Conservation (phyloP, 352 stramenopile species). For the Pythium brachiatum region DNA sequence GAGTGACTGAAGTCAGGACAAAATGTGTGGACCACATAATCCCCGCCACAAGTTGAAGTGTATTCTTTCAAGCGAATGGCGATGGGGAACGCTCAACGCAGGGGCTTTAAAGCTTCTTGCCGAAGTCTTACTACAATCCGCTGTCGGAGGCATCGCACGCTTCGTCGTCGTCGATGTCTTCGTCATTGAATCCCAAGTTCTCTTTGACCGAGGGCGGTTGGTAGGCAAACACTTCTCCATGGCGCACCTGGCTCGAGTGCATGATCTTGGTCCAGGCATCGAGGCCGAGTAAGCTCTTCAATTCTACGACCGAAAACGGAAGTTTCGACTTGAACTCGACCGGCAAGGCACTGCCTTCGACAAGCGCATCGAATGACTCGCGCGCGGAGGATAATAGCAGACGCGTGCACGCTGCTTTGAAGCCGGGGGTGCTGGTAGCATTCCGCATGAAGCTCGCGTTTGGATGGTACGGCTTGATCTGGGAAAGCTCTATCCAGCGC, state of each 20-base stretch:
- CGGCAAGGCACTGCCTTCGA: background rate
- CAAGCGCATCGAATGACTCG: background rate
- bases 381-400: background rate
- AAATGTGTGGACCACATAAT: background rate
- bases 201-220: slow-evolving; percentile 8
- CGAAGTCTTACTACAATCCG: too few species aligned
- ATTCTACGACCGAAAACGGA: background rate
- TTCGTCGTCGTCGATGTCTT: slow-evolving; percentile 3
- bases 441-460: slow-evolving; percentile 35
- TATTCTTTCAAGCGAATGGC: too few species aligned
- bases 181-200: slow-evolving; percentile 3
- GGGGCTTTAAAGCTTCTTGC: too few species aligned
- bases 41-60: too few species aligned
- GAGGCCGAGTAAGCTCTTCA: background rate
- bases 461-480: slow-evolving; percentile 41
- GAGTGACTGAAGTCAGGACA: background rate
- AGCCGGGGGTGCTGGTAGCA: slow-evolving; percentile 31
- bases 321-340: background rate
- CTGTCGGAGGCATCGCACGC: too few species aligned
- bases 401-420: slow-evolving; percentile 39
- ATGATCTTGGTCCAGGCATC: background rate
- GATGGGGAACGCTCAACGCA: too few species aligned
- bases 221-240: slow-evolving; percentile 33
- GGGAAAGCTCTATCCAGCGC: slow-evolving; percentile 32
- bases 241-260: slow-evolving; percentile 35